Percentiles rank a stretch among this genome's conserved stretches.
Evolutionary conservation across 441 rosid species (phyloP).

Genomic region (Eruca vesicaria): DNA sequence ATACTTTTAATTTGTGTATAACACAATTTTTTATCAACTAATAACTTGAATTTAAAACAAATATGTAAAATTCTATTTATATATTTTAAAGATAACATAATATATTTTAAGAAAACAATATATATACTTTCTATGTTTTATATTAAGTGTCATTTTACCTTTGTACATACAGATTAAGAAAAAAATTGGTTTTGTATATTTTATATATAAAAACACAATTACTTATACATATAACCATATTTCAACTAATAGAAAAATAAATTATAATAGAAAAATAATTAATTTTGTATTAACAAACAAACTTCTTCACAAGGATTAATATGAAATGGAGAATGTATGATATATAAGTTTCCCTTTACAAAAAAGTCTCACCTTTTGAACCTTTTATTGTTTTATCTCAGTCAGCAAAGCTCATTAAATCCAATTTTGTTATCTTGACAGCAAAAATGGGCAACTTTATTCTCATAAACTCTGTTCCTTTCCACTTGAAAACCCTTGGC

Average conservation of each 20-base stretch:
- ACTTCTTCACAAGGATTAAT: too few species aligned
- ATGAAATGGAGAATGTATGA: neutral
- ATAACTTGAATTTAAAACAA: too few species aligned
- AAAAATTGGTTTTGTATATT: too few species aligned
- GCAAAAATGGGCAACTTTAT: constrained; percentile 11
- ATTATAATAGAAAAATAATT: too few species aligned
- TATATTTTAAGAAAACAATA: neutral
- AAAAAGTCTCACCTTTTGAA: neutral
- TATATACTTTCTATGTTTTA: too few species aligned
- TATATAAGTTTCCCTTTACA: neutral
- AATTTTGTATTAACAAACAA: too few species aligned
- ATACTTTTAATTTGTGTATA: neutral
- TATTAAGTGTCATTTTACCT: too few species aligned
- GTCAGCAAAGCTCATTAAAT: constrained; percentile 15
- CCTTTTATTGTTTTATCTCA: neutral
- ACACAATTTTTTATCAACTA: neutral
- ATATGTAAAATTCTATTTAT: neutral
- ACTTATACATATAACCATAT: too few species aligned
- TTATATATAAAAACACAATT: too few species aligned
- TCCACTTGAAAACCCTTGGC: constrained; percentile 40
- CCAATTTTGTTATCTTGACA: neutral
- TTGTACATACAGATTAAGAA: too few species aligned
- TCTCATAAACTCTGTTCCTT: constrained; percentile 39
- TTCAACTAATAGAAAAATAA: too few species aligned
- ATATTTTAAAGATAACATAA: too few species aligned